These are phyloP conservation scores for Candida arabinofermentans DNA, from an alignment of 805 yeast genomes.

Conservation along the genomic window DNA sequence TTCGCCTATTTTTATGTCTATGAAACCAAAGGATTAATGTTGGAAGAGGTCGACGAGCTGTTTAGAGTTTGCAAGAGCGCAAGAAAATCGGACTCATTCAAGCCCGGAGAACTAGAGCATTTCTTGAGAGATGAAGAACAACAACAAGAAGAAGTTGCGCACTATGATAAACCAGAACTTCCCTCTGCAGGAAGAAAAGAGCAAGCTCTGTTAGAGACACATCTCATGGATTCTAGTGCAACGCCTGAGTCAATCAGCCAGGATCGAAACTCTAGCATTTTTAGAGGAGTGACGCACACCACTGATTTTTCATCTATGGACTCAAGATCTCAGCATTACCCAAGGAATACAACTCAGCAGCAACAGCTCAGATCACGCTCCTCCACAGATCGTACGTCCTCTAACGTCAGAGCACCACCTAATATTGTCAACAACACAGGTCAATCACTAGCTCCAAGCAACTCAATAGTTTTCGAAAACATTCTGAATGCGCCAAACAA, in stretches of 20 bases:
- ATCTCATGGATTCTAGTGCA: background rate
- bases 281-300: background rate
- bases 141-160: background rate
- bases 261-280: background rate
- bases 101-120: slow-evolving; percentile 11
- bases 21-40: slow-evolving; percentile 74
- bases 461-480: slow-evolving; percentile 21
- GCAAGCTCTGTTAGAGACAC: background rate
- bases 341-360: background rate
- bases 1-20: slow-evolving; percentile 65
- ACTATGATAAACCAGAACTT: background rate
- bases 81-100: slow-evolving; percentile 43
- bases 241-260: background rate
- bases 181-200: background rate
- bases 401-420: background rate
- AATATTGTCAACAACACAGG: background rate
- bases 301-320: background rate
- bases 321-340: background rate
- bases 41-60: slow-evolving; percentile 80
- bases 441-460: background rate
- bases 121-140: background rate
- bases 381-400: background rate
- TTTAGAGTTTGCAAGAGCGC: slow-evolving; percentile 59
- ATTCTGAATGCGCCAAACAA: slow-evolving; percentile 31
- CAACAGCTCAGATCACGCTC: background rate